Evolutionary conservation across 108 stramenopile species (phyloP), one percentile per base, ranked within the genome.

Genomic region (Cyclotella kingstonii): DNA sequence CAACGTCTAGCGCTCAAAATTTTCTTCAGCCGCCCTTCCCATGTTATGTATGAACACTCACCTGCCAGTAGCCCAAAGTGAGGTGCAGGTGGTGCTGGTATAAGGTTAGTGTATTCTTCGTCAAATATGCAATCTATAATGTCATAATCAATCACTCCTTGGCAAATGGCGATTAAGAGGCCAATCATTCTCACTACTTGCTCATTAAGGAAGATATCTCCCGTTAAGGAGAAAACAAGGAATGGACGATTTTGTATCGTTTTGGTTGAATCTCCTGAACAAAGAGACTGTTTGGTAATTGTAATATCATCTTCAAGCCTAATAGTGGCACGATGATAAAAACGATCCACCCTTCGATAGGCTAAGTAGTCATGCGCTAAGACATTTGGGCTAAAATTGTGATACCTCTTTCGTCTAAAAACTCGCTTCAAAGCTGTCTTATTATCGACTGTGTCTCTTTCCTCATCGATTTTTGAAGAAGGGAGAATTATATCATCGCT

Each of bases 121-220:
- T 92, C 90, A 60, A 92, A 89, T 0, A 89, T 68, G 55, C 87
- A 92, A 21, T 92, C 85, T 5, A 89, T 41, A 47, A 92, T 78
- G 23, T 87, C 87, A 14, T 54, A 48, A 56, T 83, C 76, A 34
- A 92, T 81, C 33, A 80, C 39, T 3, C 87, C 84, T 29, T 77
- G 66, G 11, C 65, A 77, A 22, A 92, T 70, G 11, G 87, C 87
- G 36, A 92, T 49, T 5, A 92, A 57, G 3, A 92, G 43, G 15
- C 83, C 90, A 57, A 92, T 60, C 1, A 92, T 61, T 11, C 83
- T 73, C 22, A 65, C 34, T 22, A 64, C 69, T 82, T 92, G 90
- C 19, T 87, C 81, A 22, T 79, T 66, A 1, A 92, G 58, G 36
- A 92, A 85, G 27, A 85, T 7, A 48, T 89, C 90, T 25, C 84